Conservation (phyloP, 768 basidiomycete species). For the Lyophyllum semitale region DNA sequence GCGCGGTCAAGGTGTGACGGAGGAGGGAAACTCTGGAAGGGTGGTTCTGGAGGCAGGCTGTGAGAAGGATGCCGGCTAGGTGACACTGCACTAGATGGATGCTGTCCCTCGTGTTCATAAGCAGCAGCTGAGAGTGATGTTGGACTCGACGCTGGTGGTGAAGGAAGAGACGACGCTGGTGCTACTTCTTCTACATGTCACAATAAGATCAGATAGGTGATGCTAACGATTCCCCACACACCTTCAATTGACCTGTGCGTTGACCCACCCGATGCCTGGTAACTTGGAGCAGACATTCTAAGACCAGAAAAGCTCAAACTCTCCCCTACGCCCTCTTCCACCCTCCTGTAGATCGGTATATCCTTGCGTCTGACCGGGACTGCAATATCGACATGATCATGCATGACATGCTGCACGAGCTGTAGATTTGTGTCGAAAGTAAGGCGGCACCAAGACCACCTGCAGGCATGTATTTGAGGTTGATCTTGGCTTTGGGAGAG, state of each 20-base stretch:
- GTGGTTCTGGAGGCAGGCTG: neutral
- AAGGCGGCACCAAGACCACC: slow-evolving; percentile 56
- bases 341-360: slow-evolving; percentile 41
- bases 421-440: slow-evolving; percentile 38
- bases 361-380: slow-evolving; percentile 47
- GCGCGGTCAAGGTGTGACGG: neutral
- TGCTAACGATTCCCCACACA: neutral
- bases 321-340: slow-evolving; percentile 47
- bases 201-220: neutral
- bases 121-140: slow-evolving; percentile 12
- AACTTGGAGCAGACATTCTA: slow-evolving; percentile 3
- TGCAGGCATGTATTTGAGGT: slow-evolving; percentile 36
- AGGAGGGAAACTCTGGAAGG: neutral
- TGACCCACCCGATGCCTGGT: neutral
- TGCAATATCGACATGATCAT: slow-evolving; percentile 46
- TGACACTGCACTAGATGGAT: neutral
- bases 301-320: slow-evolving; percentile 28
- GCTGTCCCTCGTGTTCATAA: slow-evolving; percentile 1
- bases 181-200: neutral
- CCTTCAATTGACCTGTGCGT: neutral
- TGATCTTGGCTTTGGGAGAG: slow-evolving; percentile 9
- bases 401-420: slow-evolving; percentile 46
- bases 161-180: slow-evolving; percentile 31
- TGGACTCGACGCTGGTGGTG: slow-evolving; percentile 34
- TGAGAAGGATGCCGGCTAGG: neutral